phyloP scores from a whole-genome alignment of 2,329 filamentous ascomycete genomes.

The Nemania sp. region DNA sequence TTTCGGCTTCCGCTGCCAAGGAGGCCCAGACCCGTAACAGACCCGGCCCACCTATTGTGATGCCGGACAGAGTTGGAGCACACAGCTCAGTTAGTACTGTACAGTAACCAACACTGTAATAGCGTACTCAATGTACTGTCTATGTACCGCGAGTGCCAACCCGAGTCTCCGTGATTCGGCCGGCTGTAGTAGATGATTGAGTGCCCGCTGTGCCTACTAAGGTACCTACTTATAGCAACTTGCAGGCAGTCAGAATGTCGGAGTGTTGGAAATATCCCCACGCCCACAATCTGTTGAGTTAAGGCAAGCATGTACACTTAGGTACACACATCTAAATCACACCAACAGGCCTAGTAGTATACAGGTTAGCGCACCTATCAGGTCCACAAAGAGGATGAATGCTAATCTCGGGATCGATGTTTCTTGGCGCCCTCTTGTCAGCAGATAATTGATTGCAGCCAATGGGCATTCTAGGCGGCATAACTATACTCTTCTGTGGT shows the following conservation, averaged over 20 bases:
- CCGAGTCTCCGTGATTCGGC: conserved; percentile 10
- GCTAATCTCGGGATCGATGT: background rate
- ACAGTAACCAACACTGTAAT: background rate
- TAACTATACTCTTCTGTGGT: too few relatives aligned
- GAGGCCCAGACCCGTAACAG: conserved; percentile 18
- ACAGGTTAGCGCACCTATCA: background rate
- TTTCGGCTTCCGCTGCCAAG: conserved; percentile 28
- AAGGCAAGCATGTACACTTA: background rate
- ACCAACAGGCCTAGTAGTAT: background rate
- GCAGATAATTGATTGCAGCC: background rate
- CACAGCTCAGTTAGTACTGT: background rate
- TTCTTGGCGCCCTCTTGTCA: background rate
- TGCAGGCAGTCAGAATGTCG: too few relatives aligned
- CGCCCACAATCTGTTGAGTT: background rate
- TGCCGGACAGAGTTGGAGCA: conserved; percentile 11
- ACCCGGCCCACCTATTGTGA: conserved; percentile 13
- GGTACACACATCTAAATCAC: background rate
- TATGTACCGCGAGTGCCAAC: too few relatives aligned
- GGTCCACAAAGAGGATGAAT: background rate
- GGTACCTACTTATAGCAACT: too few relatives aligned
- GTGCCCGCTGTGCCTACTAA: too few relatives aligned
- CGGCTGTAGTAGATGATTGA: background rate
- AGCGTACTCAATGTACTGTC: too few relatives aligned
- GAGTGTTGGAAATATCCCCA: conserved; percentile 1
- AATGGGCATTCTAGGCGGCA: background rate